A percentile compares a stretch with the other conserved stretches of the same genome.
phyloP scores from a whole-genome alignment of 805 yeast species.

The Teunomyces stri region DNA sequence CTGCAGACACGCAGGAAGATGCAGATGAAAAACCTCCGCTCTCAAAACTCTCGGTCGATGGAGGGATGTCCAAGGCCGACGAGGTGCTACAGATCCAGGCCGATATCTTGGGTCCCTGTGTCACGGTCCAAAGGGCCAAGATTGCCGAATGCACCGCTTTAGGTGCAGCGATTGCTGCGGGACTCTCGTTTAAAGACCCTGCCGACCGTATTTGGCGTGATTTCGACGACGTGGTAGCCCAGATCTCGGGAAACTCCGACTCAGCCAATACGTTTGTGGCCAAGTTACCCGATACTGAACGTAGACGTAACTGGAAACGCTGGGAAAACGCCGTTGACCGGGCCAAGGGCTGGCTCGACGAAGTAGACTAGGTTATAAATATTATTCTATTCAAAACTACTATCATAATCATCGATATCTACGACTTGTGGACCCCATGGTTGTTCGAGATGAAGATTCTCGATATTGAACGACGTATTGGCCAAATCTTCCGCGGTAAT shows the following conservation, averaged over 20 bases:
- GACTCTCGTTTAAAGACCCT: constrained; percentile 52
- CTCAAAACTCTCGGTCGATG: constrained; percentile 74
- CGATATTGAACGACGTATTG: constrained; percentile 29
- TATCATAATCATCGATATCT: constrained; percentile 28
- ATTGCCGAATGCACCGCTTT: constrained; percentile 90
- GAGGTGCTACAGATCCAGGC: constrained; percentile 94
- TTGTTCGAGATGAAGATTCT: constrained; percentile 13
- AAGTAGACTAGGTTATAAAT: constrained; percentile 11
- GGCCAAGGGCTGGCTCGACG: constrained; percentile 76
- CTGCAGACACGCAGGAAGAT: constrained; percentile 39
- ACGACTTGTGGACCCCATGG: constrained; percentile 6
- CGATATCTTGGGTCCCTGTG: constrained; percentile 85
- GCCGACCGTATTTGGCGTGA: constrained; percentile 69
- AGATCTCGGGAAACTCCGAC: constrained; percentile 33
- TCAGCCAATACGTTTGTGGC: constrained; percentile 31
- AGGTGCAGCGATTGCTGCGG: constrained; percentile 97
- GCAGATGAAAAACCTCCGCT: constrained; percentile 41
- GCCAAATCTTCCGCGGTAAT: constrained; percentile 11
- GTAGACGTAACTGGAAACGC: constrained; percentile 62
- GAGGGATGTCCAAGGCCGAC: constrained; percentile 90
- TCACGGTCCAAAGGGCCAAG: constrained; percentile 73
- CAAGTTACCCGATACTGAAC: constrained; percentile 51
- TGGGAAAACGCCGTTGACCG: constrained; percentile 88
- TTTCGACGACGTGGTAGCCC: constrained; percentile 60
- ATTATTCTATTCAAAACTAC: constrained; percentile 7